A percentile compares a stretch with the other conserved stretches of the same genome.
These are phyloP conservation scores for Chimonanthus salicifolius DNA, from an alignment of 164 flowering plant species.

Conservation along the genomic window DNA sequence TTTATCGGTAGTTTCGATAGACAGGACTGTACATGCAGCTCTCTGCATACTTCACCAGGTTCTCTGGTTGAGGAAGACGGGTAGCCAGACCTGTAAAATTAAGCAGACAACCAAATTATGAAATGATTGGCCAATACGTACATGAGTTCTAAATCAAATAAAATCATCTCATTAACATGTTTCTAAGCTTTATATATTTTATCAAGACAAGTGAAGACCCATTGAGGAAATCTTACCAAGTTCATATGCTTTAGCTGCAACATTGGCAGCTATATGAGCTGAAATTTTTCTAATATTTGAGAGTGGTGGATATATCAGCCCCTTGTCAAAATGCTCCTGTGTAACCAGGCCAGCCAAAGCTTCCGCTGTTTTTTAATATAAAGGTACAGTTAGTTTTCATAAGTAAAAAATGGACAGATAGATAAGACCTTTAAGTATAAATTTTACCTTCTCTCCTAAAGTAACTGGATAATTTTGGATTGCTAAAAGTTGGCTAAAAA, in stretches of 20 bases:
- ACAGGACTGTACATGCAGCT: slow-evolving; percentile 91
- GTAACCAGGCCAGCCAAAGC: slow-evolving; percentile 78
- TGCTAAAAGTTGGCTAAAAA: too few relatives aligned
- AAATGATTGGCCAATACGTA: too few relatives aligned
- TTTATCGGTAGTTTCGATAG: slow-evolving; percentile 55
- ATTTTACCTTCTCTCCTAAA: too few relatives aligned
- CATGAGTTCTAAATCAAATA: too few relatives aligned
- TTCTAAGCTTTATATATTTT: too few relatives aligned
- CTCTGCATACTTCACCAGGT: slow-evolving; percentile 75
- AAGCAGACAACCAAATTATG: neutral
- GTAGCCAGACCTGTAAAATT: slow-evolving; percentile 60
- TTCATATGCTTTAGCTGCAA: slow-evolving; percentile 91
- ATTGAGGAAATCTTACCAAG: slow-evolving; percentile 52
- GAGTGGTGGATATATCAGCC: slow-evolving; percentile 78
- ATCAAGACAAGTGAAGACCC: neutral
- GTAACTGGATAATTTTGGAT: too few relatives aligned
- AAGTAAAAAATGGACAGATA: too few relatives aligned
- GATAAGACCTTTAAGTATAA: too few relatives aligned
- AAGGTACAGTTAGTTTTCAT: too few relatives aligned
- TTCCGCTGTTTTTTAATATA: slow-evolving; percentile 48
- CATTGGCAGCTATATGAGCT: slow-evolving; percentile 86
- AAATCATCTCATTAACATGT: too few relatives aligned
- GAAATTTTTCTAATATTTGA: slow-evolving; percentile 81
- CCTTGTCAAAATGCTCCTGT: slow-evolving; percentile 60
- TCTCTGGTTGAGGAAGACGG: slow-evolving; percentile 71